A percentile compares a stretch with the other conserved stretches of the same genome.
Evolutionary conservation across 805 yeast genomes (phyloP).

Genomic region (Myxozyma lipomycoides): DNA sequence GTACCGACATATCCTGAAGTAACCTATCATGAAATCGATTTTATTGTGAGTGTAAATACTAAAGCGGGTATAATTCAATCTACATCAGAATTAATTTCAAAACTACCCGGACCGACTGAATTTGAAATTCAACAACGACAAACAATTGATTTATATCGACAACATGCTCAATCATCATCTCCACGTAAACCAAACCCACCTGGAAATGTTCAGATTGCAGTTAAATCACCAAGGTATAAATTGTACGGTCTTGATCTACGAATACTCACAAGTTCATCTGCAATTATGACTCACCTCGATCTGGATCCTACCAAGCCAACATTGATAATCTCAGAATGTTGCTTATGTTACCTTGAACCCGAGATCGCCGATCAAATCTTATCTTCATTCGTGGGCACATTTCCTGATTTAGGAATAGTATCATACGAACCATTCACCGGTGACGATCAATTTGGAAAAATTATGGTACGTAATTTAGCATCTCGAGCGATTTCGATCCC

Average conservation of each 20-base stretch:
- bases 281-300: constrained; percentile 3
- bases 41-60: constrained; percentile 49
- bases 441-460: constrained; percentile 58
- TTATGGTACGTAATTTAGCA: constrained; percentile 61
- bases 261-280: constrained; percentile 27
- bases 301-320: constrained; percentile 48
- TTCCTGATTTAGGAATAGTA: constrained; percentile 36
- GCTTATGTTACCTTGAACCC: constrained; percentile 63
- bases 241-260: constrained; percentile 56
- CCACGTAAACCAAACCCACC: not conserved
- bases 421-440: constrained; percentile 70
- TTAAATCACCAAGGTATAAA: constrained; percentile 32
- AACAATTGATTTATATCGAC: too few relatives aligned
- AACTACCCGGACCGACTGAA: constrained; percentile 4
- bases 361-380: constrained; percentile 47
- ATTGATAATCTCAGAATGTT: constrained; percentile 67
- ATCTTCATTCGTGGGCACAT: constrained; percentile 37
- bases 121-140: too few relatives aligned
- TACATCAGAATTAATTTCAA: not conserved
- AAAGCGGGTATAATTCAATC: constrained; percentile 49
- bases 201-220: too few relatives aligned
- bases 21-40: constrained; percentile 60
- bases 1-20: constrained; percentile 39
- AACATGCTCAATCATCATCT: not conserved
- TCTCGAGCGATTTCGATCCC: constrained; percentile 61